These are phyloP conservation scores for Oryza punctata DNA, from an alignment of 176 grass and related monocot species.

Conservation along the genomic window DNA sequence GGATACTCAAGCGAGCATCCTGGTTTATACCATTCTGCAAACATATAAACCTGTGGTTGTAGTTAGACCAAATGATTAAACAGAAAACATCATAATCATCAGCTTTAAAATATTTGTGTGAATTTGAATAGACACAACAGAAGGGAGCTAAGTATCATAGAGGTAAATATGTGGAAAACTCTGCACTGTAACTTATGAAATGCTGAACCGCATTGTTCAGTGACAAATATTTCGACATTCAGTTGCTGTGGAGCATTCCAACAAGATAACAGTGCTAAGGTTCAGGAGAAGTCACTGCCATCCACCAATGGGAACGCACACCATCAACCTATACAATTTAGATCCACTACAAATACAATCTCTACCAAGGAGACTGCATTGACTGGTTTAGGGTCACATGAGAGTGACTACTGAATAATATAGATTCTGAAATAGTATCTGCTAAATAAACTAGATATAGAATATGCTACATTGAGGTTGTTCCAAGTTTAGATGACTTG, in stretches of 20 bases:
- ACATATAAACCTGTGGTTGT: conserved; percentile 90
- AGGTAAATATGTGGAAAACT: conserved; percentile 5
- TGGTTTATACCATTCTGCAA: conserved; percentile 99
- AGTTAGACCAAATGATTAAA: conserved; percentile 50
- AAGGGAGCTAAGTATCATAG: background rate
- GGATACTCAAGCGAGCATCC: conserved; percentile 93
- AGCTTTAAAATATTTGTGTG: background rate
- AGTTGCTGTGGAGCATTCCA: background rate
- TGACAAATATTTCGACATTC: background rate
- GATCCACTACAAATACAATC: conserved; percentile 5
- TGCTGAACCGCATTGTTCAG: background rate
- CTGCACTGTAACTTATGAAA: background rate
- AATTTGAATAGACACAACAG: background rate
- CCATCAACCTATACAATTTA: conserved; percentile 6
- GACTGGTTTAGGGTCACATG: conserved; percentile 27
- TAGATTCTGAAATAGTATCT: background rate
- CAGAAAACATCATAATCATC: conserved; percentile 2
- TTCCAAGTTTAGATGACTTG: background rate
- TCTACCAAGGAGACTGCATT: background rate
- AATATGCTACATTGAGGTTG: background rate
- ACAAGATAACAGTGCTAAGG: conserved; percentile 7
- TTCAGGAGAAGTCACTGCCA: conserved; percentile 12
- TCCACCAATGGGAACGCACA: background rate
- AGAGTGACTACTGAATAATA: background rate
- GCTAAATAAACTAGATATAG: conserved; percentile 6